Evolutionary conservation across 768 basidiomycete species (phyloP), one percentile per base, ranked within the genome.

Genomic region (Clitopilus passeckerianus): DNA sequence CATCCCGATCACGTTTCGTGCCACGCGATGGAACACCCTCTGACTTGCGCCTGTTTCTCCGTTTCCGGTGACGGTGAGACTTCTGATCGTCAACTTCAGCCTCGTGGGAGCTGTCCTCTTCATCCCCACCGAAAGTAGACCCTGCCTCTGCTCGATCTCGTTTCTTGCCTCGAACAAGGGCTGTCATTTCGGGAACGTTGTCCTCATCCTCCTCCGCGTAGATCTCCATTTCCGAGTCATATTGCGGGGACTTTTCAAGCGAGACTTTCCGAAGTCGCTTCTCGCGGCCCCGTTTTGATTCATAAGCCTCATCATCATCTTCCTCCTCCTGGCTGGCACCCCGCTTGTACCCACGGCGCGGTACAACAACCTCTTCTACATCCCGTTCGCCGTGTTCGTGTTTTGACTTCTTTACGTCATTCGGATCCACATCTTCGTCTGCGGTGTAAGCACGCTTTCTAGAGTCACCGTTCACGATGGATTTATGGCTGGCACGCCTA

Each of bases 141-240:
- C 82, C 89, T 58, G 87, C 87, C 67, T 89, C 88, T 6, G 81
- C 79, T 41, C 87, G 86, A 70, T 88, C 88, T 61, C 90, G 85
- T 74, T 93, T 93, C 77, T 82, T 89, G 50, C 89, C 89, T 60
- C 85, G 75, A 18, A 69, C 65, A 59, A 72, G 65, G 53, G 72
- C 70, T 57, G 65, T 69, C 54, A 78, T 69, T 55, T 77, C 78
- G 22, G 70, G 66, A 18, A 76, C 63, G 50, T 77, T 74, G 63
- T 82, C 81, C 54, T 72, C 77, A 20, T 77, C 74, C 60, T 78
- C 78, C 43, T 78, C 69, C 3, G 27, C 27, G 22, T 75, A 73
- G 43, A 78, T 71, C 30, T 79, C 79, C 80, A 81, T 81, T 34
- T 78, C 77, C 34, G 70, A 72, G 54, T 72, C 72, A 61, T 73